Percentiles rank a stretch among this genome's conserved stretches.
These are phyloP conservation scores for Aureobasidium zeae DNA, from an alignment of 2,329 filamentous ascomycete species.

Conservation along the genomic window DNA sequence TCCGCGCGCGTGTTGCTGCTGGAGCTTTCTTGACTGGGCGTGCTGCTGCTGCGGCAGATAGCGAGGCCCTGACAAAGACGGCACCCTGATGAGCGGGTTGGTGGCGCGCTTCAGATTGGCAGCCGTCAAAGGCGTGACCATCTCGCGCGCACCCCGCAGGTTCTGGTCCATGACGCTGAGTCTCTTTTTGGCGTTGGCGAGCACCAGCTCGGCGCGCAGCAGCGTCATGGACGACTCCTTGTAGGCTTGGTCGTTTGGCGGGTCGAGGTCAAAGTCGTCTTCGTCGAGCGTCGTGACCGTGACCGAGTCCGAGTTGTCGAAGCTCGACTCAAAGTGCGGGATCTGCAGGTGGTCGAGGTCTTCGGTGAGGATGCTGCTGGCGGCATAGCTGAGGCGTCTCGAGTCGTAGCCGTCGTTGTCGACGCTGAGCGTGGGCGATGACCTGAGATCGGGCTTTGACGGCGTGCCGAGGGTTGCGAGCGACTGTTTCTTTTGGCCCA, in stretches of 20 bases:
- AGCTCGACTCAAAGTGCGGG: conserved; percentile 24
- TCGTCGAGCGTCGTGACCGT: conserved; percentile 20
- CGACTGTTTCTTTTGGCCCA: conserved; percentile 1
- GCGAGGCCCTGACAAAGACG: conserved; percentile 6
- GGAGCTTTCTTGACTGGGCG: too few species aligned
- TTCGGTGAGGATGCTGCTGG: conserved; percentile 37
- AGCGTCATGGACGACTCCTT: conserved; percentile 63
- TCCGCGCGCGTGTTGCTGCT: conserved; percentile 48
- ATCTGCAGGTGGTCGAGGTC: conserved; percentile 35
- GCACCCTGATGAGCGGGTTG: not conserved
- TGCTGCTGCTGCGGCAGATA: conserved; percentile 1
- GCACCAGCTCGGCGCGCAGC: conserved; percentile 75
- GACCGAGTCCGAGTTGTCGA: conserved; percentile 27
- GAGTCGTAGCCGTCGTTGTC: conserved; percentile 19
- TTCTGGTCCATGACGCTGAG: conserved; percentile 93
- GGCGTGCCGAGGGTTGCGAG: not conserved
- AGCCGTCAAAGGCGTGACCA: conserved; percentile 29
- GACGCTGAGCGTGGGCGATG: conserved; percentile 26
- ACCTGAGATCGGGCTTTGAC: conserved; percentile 18
- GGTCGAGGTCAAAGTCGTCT: conserved; percentile 16
- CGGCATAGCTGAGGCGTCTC: conserved; percentile 17
- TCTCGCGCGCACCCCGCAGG: conserved; percentile 60
- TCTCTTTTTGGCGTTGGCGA: conserved; percentile 84
- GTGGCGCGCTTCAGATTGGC: conserved; percentile 30
- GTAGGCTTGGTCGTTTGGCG: conserved; percentile 8